Evolutionary conservation across 371 early-diverging fungal species (phyloP).

Genomic region (Gilbertella persicaria): DNA sequence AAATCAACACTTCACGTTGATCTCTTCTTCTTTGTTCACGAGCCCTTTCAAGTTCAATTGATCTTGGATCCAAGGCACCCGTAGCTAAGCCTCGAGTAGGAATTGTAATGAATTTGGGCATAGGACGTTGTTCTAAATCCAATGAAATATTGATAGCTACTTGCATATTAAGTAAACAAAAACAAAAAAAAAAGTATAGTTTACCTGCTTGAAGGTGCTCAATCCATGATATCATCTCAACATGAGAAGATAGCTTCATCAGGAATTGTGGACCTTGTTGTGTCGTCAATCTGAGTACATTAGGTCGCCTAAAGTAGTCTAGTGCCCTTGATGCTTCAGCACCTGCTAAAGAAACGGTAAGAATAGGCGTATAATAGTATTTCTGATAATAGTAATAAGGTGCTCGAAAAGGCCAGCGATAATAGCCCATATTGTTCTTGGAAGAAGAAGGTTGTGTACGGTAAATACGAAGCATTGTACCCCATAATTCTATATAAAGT

Average conservation of each 20-base stretch:
- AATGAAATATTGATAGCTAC: constrained; percentile 48
- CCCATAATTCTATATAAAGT: constrained; percentile 49
- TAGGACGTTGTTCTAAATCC: constrained; percentile 44
- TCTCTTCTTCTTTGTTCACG: constrained; percentile 42
- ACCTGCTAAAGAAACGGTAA: constrained; percentile 36
- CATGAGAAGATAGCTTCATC: constrained; percentile 32
- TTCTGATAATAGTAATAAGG: constrained; percentile 30
- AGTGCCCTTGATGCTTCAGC: constrained; percentile 46
- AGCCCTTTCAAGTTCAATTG: constrained; percentile 32
- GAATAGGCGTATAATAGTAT: constrained; percentile 34
- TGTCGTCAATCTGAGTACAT: constrained; percentile 37
- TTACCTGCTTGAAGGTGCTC: constrained; percentile 55
- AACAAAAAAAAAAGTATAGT: constrained; percentile 1
- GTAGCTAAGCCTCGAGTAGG: constrained; percentile 28
- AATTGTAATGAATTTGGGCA: constrained; percentile 52
- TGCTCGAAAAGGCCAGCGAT: constrained; percentile 15
- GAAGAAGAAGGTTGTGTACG: constrained; percentile 37
- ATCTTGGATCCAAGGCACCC: constrained; percentile 19
- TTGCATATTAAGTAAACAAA: constrained; percentile 1
- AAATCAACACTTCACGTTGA: constrained; percentile 39
- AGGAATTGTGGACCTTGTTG: constrained; percentile 46
- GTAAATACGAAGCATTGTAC: constrained; percentile 42
- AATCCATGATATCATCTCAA: constrained; percentile 51
- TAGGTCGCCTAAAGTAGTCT: constrained; percentile 46
- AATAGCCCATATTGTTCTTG: constrained; percentile 12